Conservation (phyloP, 2,329 filamentous ascomycete genomes). For the Blastomyces parvus region DNA sequence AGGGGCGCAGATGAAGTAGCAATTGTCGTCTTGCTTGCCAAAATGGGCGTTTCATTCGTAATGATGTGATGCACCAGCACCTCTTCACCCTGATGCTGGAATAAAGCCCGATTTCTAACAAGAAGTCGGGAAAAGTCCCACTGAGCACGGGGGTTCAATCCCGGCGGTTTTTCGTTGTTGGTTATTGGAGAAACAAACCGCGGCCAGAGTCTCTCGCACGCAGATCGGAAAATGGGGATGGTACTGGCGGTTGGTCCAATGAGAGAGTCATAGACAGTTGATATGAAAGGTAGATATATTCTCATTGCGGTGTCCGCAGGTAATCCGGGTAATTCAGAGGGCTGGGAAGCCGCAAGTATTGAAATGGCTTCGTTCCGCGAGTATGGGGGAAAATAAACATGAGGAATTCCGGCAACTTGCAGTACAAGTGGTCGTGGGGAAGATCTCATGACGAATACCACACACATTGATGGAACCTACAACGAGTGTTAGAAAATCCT, state of each 20-base stretch:
- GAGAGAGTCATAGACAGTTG: conserved; percentile 78
- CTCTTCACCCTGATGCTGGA: conserved; percentile 38
- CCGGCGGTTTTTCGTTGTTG: conserved; percentile 48
- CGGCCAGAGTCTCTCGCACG: conserved; percentile 70
- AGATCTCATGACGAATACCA: conserved; percentile 65
- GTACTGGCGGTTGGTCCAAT: conserved; percentile 72
- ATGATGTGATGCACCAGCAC: conserved; percentile 36
- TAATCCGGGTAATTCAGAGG: conserved; percentile 29
- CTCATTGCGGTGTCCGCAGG: conserved; percentile 22
- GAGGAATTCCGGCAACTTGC: conserved; percentile 59
- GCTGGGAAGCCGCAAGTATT: conserved; percentile 56
- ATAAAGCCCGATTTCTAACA: conserved; percentile 40
- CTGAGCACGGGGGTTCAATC: conserved; percentile 44
- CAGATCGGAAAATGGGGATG: conserved; percentile 59
- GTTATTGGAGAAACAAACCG: conserved; percentile 71
- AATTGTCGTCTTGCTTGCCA: background rate
- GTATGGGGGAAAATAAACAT: conserved; percentile 78
- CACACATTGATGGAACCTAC: conserved; percentile 68
- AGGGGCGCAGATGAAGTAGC: conserved; percentile 10
- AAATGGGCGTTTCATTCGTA: conserved; percentile 19
- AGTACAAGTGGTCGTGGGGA: conserved; percentile 58
- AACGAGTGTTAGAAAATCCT: background rate
- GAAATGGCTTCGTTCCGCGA: conserved; percentile 66
- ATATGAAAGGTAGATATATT: conserved; percentile 59
- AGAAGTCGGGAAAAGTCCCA: conserved; percentile 80